Base-by-base conservation (phyloP, 2,329 filamentous ascomycete genomes). In the Xylariaceae sp. region DNA sequence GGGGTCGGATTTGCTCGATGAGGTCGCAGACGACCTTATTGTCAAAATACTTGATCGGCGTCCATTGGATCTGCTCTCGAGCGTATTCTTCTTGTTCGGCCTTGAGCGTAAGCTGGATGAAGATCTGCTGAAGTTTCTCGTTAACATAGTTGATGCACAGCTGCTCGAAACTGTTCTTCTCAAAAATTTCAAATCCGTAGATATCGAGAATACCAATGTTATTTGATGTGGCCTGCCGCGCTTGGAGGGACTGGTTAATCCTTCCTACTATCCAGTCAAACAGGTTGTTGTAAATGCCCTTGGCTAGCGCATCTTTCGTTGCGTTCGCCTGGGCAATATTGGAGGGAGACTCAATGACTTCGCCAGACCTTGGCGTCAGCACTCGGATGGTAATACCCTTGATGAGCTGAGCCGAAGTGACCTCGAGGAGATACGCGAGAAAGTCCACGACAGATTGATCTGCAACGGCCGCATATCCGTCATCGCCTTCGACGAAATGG, bases 91-190 rank as follows among this genome's bases (percentile, higher is more conserved):
- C 93, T 68, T 98, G 93, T 64, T 98, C 93, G 0, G 93, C 85
- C 71, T 95, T 95, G 48, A 98, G 68, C 0, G 93, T 98, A 55
- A 98, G 73, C 65, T 98, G 93, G 54, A 98, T 98, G 63, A 98
- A 98, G 57, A 98, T 97, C 61, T 98, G 93, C 67, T 98, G 93
- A 43, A 98, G 73, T 67, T 98, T 98, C 69, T 98, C 93, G 66
- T 98, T 98, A 60, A 97, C 94, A 60, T 97, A 98, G 72, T 98
- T 98, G 76, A 98, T 98, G 68, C 93, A 98, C 7, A 98, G 79
- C 67, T 98, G 93, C 64, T 98, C 93, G 58, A 98, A 98, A 51
- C 88, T 96, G 71, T 98, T 98, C 70, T 91, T 93, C 63, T 98
- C 93, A 54, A 98, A 98, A 53, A 98, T 98, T 63, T 98, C 93